Base-by-base conservation (phyloP, 163 green algal genomes). In the Coccomyxa subellipsoidea region DNA sequence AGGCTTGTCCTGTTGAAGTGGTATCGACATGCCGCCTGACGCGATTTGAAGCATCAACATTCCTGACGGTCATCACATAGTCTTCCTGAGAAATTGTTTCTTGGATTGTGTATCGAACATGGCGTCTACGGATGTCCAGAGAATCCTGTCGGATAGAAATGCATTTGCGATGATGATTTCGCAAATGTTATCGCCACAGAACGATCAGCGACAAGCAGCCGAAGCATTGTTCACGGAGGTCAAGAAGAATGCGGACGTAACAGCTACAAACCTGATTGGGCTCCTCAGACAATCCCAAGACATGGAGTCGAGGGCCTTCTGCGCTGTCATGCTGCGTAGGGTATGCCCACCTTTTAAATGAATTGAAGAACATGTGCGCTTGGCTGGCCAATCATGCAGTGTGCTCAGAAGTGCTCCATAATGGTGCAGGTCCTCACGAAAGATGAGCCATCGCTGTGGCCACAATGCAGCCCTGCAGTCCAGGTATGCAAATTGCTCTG, bases 301-400 rank as follows among this genome's bases (percentile, higher is more conserved):
- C 29, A 38, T 90, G 10, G 87, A 93, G 69, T 81, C 88, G 35
- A 82, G 93, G 2, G 85, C 86, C 6, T 94, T 97, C 32, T 91
- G 89, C 38, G 91, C 92, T n/a, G 91, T 98, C 54, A 89, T 97
- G 83, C 87, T 98, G 59, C 86, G 93, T 76, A 95, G 94, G 91
- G 92, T 94, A 76, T 59, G 40, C 38, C 35, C 32, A 36, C 6
- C 75, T 66, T 59, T 80, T 66, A 59, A 80, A 37, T 54, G 18
- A 25, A 7, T 21, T 35, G 47, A 12, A 27, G 15, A 27, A 18
- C 47, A 59, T 12, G 4, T 59, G 47, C 23, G 3, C 47, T 59
- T 18, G 23, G 15, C 47, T 59, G 47, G 47, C 47, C 23, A 59
- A 18, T 18, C 47, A 27, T 12, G 23, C 15, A 59, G 15, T 59